These are phyloP conservation scores for Phytopythium delawarense DNA, from an alignment of 352 stramenopile genomes.

Conservation along the genomic window DNA sequence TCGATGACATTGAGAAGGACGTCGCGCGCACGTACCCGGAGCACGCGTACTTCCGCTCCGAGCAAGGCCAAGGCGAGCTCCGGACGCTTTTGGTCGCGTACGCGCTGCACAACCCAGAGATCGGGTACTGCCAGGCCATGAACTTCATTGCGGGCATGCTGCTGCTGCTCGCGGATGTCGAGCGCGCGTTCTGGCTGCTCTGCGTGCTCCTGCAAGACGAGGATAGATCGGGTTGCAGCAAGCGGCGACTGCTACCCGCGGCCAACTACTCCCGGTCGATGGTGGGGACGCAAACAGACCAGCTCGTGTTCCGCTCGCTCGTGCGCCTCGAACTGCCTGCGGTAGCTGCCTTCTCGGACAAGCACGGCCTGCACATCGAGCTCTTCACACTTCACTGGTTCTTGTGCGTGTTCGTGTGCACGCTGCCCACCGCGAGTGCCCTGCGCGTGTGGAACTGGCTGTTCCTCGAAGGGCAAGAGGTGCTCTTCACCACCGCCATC, in stretches of 20 bases:
- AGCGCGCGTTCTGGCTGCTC: slow-evolving; percentile 81
- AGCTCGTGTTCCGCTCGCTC: slow-evolving; percentile 67
- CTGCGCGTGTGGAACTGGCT: slow-evolving; percentile 77
- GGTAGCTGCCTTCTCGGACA: slow-evolving; percentile 25
- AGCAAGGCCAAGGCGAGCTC: slow-evolving; percentile 42
- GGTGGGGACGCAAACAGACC: slow-evolving; percentile 65
- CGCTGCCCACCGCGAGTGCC: slow-evolving; percentile 60
- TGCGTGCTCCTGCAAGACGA: slow-evolving; percentile 56
- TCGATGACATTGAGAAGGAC: slow-evolving; percentile 64
- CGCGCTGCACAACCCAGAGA: slow-evolving; percentile 43
- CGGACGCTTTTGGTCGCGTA: slow-evolving; percentile 54
- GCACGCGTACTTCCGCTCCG: slow-evolving; percentile 45
- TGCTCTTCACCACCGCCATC: slow-evolving; percentile 43
- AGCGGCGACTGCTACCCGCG: slow-evolving; percentile 34
- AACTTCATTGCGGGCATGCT: slow-evolving; percentile 75
- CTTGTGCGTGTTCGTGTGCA: slow-evolving; percentile 81
- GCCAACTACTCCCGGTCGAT: slow-evolving; percentile 79
- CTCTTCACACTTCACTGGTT: slow-evolving; percentile 87
- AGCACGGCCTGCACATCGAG: slow-evolving; percentile 48
- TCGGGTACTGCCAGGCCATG: slow-evolving; percentile 76
- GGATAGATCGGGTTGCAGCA: neutral
- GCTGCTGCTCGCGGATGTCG: slow-evolving; percentile 63
- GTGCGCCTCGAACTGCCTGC: slow-evolving; percentile 43
- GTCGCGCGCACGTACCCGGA: slow-evolving; percentile 59
- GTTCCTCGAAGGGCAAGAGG: slow-evolving; percentile 60